Conservation (phyloP, 305 asterid genomes). For the Plantago lanceolata region DNA sequence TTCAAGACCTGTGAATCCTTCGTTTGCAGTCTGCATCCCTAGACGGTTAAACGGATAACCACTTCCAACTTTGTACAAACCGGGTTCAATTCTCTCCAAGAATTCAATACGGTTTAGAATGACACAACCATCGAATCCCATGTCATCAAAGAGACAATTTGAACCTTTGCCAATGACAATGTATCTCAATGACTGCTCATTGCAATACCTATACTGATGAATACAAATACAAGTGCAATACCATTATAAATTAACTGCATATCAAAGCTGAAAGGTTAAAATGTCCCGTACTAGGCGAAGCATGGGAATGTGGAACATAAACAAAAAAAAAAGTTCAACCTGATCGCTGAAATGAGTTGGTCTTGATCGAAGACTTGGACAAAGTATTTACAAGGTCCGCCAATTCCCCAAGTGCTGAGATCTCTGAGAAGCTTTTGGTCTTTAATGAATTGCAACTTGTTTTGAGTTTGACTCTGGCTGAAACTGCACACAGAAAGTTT, state of each 20-base stretch:
- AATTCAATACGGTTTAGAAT: constrained; percentile 35
- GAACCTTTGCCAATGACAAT: constrained; percentile 44
- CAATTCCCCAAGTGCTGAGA: constrained; percentile 45
- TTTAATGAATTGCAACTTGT: constrained; percentile 22
- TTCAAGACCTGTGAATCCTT: constrained; percentile 41
- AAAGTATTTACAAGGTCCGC: constrained; percentile 43
- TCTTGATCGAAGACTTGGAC: constrained; percentile 35
- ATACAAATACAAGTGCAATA: constrained; percentile 11
- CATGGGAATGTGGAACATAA: neutral
- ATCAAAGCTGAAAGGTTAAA: neutral
- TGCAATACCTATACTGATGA: constrained; percentile 32
- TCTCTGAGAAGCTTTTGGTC: constrained; percentile 31
- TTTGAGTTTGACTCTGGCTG: neutral
- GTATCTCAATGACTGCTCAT: constrained; percentile 32
- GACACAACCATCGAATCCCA: constrained; percentile 42
- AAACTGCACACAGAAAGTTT: neutral
- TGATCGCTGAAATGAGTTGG: constrained; percentile 34
- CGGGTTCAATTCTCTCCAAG: constrained; percentile 36
- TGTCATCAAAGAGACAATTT: constrained; percentile 42
- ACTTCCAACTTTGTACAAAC: constrained; percentile 40
- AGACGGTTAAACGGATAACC: constrained; percentile 39
- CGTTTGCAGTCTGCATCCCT: constrained; percentile 30
- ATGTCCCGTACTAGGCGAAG: neutral
- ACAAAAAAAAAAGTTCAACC: constrained; percentile 19
- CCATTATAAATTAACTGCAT: neutral